A percentile compares a stretch with the other conserved stretches of the same genome.
phyloP scores from a whole-genome alignment of 768 basidiomycete genomes.

The Leccinum disarticulatum region DNA sequence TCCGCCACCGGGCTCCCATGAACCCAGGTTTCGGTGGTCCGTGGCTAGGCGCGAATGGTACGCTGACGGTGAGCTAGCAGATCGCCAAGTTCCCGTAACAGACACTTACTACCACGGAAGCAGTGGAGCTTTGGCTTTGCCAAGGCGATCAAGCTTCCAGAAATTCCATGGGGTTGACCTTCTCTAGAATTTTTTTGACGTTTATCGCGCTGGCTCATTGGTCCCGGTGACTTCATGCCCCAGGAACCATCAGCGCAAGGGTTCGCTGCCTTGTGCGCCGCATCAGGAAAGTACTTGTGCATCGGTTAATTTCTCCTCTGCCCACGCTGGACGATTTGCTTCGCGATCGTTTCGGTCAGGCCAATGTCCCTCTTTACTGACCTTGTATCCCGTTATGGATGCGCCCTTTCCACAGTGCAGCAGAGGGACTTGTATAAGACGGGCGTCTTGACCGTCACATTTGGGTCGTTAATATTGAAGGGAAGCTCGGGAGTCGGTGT shows the following conservation, averaged over 20 bases:
- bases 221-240: conserved; percentile 12
- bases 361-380: not conserved
- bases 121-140: conserved; percentile 5
- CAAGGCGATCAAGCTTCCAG: conserved; percentile 17
- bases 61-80: not conserved
- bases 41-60: conserved; percentile 1
- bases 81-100: not conserved
- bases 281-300: conserved; percentile 1
- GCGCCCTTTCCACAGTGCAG: not conserved
- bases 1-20: conserved; percentile 23
- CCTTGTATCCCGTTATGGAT: not conserved
- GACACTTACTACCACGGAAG: conserved; percentile 1
- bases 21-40: not conserved
- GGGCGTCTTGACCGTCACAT: conserved; percentile 8
- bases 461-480: conserved; percentile 11
- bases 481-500: conserved; percentile 19
- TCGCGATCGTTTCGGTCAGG: not conserved
- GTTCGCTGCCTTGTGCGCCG: conserved; percentile 9
- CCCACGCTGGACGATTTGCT: not conserved
- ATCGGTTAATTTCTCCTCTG: not conserved
- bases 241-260: conserved; percentile 23
- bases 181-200: conserved; percentile 18
- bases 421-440: not conserved
- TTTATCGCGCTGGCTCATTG: conserved; percentile 17
- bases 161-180: conserved; percentile 9